Conservation (phyloP, 2,329 filamentous ascomycete genomes). For the Pseudogymnoascus sp. region DNA sequence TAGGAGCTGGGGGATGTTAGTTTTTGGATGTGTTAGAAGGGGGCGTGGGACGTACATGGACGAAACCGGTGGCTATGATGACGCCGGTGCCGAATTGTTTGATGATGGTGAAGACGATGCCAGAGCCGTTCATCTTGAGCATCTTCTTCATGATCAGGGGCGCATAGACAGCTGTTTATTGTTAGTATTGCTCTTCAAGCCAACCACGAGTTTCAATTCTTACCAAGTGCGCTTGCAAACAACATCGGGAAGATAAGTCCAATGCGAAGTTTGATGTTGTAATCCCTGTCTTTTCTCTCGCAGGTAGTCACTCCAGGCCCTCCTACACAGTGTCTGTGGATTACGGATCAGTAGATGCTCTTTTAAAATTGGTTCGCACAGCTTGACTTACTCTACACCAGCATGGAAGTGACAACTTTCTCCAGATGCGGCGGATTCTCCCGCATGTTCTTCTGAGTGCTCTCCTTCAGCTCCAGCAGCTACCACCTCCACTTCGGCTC, state of each 20-base stretch:
- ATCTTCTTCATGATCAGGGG: slow-evolving; percentile 56
- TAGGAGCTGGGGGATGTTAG: slow-evolving; percentile 44
- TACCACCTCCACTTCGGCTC: slow-evolving; percentile 51
- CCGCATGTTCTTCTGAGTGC: slow-evolving; percentile 19
- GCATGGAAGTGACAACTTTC: slow-evolving; percentile 64
- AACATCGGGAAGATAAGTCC: slow-evolving; percentile 67
- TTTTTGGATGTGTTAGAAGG: background rate
- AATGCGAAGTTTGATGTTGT: slow-evolving; percentile 59
- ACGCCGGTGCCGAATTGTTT: slow-evolving; percentile 70
- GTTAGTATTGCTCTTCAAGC: slow-evolving; percentile 11
- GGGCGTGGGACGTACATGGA: slow-evolving; percentile 43
- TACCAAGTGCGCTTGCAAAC: slow-evolving; percentile 56
- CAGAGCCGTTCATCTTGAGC: slow-evolving; percentile 39
- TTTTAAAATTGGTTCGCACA: slow-evolving; percentile 2
- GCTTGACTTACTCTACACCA: slow-evolving; percentile 56
- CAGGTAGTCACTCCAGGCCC: slow-evolving; percentile 32
- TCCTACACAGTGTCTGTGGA: slow-evolving; percentile 25
- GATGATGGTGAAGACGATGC: slow-evolving; percentile 49
- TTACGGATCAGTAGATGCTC: background rate
- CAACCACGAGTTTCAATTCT: slow-evolving; percentile 8
- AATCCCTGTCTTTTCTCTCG: slow-evolving; percentile 45
- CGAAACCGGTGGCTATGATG: slow-evolving; percentile 62
- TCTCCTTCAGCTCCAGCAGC: slow-evolving; percentile 17
- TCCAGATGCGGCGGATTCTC: slow-evolving; percentile 22
- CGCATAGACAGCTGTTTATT: slow-evolving; percentile 44